Percentiles rank a stretch among this genome's conserved stretches.
phyloP scores from a whole-genome alignment of 2,329 filamentous ascomycete species.

The Monosporascus cannonballus region DNA sequence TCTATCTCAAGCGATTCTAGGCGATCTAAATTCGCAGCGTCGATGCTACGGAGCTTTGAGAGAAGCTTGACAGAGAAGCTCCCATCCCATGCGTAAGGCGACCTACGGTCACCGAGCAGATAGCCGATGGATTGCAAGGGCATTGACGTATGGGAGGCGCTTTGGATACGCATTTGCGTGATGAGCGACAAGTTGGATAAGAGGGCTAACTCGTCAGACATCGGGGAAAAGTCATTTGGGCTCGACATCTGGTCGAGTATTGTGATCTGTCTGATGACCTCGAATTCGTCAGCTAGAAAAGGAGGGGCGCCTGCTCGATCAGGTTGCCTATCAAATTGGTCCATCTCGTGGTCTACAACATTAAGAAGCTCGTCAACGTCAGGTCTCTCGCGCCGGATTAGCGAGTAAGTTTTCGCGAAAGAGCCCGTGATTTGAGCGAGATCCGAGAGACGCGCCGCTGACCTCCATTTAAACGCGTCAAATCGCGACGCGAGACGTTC shows the following conservation, averaged over 20 bases:
- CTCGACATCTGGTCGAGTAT: conserved; percentile 32
- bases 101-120: conserved; percentile 27
- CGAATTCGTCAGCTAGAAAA: conserved; percentile 50
- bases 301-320: conserved; percentile 35
- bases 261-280: conserved; percentile 47
- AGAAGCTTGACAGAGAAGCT: conserved; percentile 47
- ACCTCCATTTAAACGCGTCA: conserved; percentile 55
- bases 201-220: conserved; percentile 35
- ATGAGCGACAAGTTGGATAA: conserved; percentile 40
- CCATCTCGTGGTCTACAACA: conserved; percentile 45
- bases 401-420: conserved; percentile 48
- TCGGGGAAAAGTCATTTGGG: conserved; percentile 15
- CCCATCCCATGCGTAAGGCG: conserved; percentile 31
- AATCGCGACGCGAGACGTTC: conserved; percentile 53
- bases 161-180: conserved; percentile 37
- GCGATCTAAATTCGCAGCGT: conserved; percentile 50
- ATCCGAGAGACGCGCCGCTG: conserved; percentile 43
- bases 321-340: conserved; percentile 42
- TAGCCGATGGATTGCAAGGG: conserved; percentile 43
- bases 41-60: conserved; percentile 44
- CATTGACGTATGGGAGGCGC: conserved; percentile 29
- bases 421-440: conserved; percentile 48
- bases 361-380: conserved; percentile 42
- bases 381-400: conserved; percentile 41
- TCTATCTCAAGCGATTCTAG: conserved; percentile 60